Evolutionary conservation across 805 yeast species (phyloP).

Genomic region (Starmerella apicola): DNA sequence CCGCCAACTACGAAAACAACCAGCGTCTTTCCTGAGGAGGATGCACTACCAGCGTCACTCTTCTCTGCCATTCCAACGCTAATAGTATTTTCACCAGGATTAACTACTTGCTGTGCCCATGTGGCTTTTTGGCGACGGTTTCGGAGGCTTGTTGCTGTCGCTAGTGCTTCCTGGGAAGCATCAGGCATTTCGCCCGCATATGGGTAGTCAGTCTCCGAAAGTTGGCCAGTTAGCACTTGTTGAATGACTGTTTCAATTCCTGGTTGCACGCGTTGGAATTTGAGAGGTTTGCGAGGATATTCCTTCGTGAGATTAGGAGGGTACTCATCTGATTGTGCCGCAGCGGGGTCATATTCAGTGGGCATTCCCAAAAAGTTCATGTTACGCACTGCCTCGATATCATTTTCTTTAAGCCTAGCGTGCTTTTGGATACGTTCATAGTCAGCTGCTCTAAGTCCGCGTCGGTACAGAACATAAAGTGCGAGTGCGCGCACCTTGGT

Average conservation of each 20-base stretch:
- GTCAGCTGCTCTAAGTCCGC: slow-evolving; percentile 56
- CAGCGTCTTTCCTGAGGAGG: slow-evolving; percentile 28
- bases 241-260: slow-evolving; percentile 50
- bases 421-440: slow-evolving; percentile 56
- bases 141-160: slow-evolving; percentile 44
- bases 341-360: slow-evolving; percentile 3
- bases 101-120: slow-evolving; percentile 45
- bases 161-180: slow-evolving; percentile 27
- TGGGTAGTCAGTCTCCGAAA: slow-evolving; percentile 55
- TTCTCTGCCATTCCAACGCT: not conserved
- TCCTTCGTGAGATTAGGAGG: slow-evolving; percentile 19
- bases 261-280: slow-evolving; percentile 51
- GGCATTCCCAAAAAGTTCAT: slow-evolving; percentile 44
- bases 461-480: slow-evolving; percentile 66
- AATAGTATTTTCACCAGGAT: not conserved
- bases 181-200: slow-evolving; percentile 42
- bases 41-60: not conserved
- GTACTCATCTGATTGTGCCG: slow-evolving; percentile 1
- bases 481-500: slow-evolving; percentile 68
- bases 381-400: slow-evolving; percentile 44
- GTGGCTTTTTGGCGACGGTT: slow-evolving; percentile 63
- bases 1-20: slow-evolving; percentile 86
- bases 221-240: slow-evolving; percentile 34
- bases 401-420: slow-evolving; percentile 31
- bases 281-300: slow-evolving; percentile 33